Base-by-base conservation (phyloP, 345 rosid species). In the Draba incana region DNA sequence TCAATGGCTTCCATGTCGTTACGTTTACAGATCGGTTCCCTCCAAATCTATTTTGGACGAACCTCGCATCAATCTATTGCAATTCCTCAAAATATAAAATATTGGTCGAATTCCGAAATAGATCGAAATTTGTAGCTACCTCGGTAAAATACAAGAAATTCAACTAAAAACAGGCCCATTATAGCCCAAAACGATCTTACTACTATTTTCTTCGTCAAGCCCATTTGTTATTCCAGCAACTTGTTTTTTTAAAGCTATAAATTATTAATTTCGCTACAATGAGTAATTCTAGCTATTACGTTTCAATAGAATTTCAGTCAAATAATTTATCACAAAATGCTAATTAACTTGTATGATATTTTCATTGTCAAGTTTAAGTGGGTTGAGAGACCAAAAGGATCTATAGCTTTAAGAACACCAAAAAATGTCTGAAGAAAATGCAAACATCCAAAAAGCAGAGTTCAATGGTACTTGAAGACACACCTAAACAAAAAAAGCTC, bases 1-100 rank as follows among this genome's bases (percentile, higher is more conserved):
- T 82, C 80, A 39, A 23, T 73, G 61, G 24, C 68, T 60, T 70
- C 75, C 75, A 70, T 70, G 54, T 47, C 63, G 41, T 68, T 44
- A 33, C 64, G 33, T 20, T 25, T 13, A 35, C 20, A 11, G 23
- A 48, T 10, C 44, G 55, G 37, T 57, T 57, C 74, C 66, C 74
- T 52, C 67, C 65, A 48, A 68, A 24, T 68, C 57, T 37, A 35
- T 28, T 57, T 57, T 31, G 42, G 59, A 54, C 12, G 10, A 12
- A 2, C 12, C 23, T 20, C 50, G 27, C 28, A 58, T 15, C 37
- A 67, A 45, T 46, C 47, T 16, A 7, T 8, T 25, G 39, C 64
- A 9, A 33, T n/a, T 55, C 35, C 10, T 20, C 43, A 0, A 4
- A 65, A 27, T 37, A 1, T 35, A 45, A 54, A 47, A 1, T 14